Percentiles rank a stretch among this genome's conserved stretches.
These are phyloP conservation scores for Lyophyllum decastes DNA, from an alignment of 768 basidiomycete species.

Conservation along the genomic window DNA sequence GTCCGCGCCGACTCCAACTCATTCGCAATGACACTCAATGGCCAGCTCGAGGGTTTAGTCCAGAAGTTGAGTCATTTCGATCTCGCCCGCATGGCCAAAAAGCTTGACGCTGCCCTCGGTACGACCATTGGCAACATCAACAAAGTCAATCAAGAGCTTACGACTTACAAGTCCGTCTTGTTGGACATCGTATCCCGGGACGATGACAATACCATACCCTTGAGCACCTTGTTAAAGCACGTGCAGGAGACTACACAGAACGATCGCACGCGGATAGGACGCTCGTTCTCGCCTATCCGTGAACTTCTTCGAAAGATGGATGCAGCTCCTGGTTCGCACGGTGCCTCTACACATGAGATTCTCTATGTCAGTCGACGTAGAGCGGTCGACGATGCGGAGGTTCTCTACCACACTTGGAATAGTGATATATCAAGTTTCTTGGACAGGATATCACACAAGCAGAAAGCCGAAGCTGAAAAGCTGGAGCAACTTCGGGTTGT, in stretches of 20 bases:
- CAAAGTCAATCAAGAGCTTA: constrained; percentile 39
- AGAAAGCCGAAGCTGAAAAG: constrained; percentile 41
- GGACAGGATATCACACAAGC: constrained; percentile 40
- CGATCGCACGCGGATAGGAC: constrained; percentile 39
- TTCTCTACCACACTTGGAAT: constrained; percentile 48
- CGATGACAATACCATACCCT: constrained; percentile 29
- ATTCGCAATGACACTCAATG: constrained; percentile 63
- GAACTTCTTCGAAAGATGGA: constrained; percentile 60
- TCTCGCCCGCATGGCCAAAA: constrained; percentile 54
- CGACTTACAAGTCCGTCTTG: constrained; percentile 36
- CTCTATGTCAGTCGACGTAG: constrained; percentile 51
- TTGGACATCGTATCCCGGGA: constrained; percentile 23
- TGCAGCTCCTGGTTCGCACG: constrained; percentile 40
- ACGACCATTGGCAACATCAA: constrained; percentile 39
- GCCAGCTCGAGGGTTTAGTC: constrained; percentile 50
- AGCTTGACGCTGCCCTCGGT: constrained; percentile 46
- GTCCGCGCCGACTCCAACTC: constrained; percentile 72
- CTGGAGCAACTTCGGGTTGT: constrained; percentile 37
- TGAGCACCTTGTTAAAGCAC: constrained; percentile 36
- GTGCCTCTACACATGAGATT: constrained; percentile 45
- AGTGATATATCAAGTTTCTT: constrained; percentile 43
- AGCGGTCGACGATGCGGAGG: constrained; percentile 52
- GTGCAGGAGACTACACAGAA: constrained; percentile 35
- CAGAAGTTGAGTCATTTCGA: constrained; percentile 49
- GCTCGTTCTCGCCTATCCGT: constrained; percentile 54